Base-by-base conservation (phyloP, 768 basidiomycete species). In the Psilocybe cubensis region DNA sequence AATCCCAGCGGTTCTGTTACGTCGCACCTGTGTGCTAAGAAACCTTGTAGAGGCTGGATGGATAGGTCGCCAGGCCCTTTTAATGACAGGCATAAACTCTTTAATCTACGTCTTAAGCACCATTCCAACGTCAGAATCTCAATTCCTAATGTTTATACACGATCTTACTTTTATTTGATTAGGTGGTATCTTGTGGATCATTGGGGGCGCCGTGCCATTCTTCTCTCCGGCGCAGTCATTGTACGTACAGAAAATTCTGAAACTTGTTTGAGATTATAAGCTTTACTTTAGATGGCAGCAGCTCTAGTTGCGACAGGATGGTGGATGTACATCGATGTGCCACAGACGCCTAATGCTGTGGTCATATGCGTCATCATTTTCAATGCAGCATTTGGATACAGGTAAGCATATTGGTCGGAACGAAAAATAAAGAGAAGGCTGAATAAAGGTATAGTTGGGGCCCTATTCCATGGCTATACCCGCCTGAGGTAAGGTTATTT, bases 31-130 rank as follows among this genome's bases (percentile, higher is more conserved):
- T 49, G 54, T 31, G 63, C 50, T 11, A 56, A 35, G 47, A 55
- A 58, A 28, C 40, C 28, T n/a, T 23, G 45, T 69, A 95, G 93
- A 89, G 80, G 96, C 96, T 52, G 96, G 96, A 55, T 98, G 95
- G 94, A 81, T 95, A 52, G 96, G 96, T 12, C 83, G 96, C 38
- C 86, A 96, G 66, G 96, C 96, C 11, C 84, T 98, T 59, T 79
- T 98, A 23, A 98, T 98, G 96, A 93, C 95, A 11, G 96, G 95
- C 1, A 91, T 97, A 67, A 98, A 97, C 66, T 85, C 89, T 6
- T 77, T 91, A 52, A 88, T 94, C 58, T 94, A 94, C 62, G 66
- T 92, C 21, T 73, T 90, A 11, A 89, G 87, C 66, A 92, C 93
- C 3, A 72, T 96, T 38, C 92, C 92, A 4, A 89, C 94, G 89